Evolutionary conservation across 23 red algal genomes (phyloP), one percentile per base, ranked within the genome.

Genomic region (Gracilaria gracilis): DNA sequence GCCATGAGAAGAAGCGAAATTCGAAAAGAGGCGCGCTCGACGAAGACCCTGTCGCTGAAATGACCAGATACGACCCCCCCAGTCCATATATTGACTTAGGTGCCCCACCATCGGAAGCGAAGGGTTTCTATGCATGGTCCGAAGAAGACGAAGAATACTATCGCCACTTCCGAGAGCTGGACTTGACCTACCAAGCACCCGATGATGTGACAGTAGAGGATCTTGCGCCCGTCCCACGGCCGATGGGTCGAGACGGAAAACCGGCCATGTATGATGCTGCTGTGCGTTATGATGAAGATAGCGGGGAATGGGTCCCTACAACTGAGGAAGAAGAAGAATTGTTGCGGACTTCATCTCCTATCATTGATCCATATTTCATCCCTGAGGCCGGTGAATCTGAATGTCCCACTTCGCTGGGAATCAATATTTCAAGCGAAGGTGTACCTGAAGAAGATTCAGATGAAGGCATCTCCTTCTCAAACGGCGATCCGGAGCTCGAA

Each of bases 331-430:
- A 90, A 48, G 87, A 90, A 17, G 37, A 50, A 57, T 16, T 34
- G 28, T 46, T 80, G 37, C 21, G 35, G 54, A 64, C 32, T 17
- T 75, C 87, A 19, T 65, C 55, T 32, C 87, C 87, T 12, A 71
- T 80, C 46, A 32, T 61, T 55, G 87, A 90, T 81, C 87, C 87
- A 20, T 90, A 76, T 54, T 90, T 80, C 28, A 74, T 90, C 28
- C 17, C 24, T 19, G 73, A 90, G 75, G 87, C 87, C 9, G 57
- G 46, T 28, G 74, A 42, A 14, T 74, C 58, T 0, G 87, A 90
- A 55, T 19, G 17, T 17, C 64, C 36, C 34, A 90, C 87, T 6
- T 69, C 87, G 21, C 64, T 90, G n/a, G 36, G 71, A 36, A 59
- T 75, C 54, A 80, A 75, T 44, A 20, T 72, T 15, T 23, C 61